These are phyloP conservation scores for Dryas integrifolia DNA, from an alignment of 331 rosid genomes.

Conservation along the genomic window DNA sequence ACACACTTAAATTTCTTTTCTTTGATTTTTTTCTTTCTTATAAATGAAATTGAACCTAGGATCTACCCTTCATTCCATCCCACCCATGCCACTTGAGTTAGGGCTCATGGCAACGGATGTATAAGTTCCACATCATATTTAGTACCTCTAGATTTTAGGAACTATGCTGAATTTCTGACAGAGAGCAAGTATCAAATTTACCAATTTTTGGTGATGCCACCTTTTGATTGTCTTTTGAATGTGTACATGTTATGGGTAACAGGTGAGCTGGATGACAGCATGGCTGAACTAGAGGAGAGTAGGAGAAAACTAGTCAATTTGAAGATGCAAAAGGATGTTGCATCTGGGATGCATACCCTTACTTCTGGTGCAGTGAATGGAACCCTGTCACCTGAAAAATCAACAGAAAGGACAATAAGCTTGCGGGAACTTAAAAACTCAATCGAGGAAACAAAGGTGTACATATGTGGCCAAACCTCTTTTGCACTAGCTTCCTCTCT, in stretches of 20 bases:
- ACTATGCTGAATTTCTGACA: neutral
- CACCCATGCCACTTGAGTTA: neutral
- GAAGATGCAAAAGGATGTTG: slow-evolving; percentile 79
- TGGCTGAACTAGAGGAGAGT: slow-evolving; percentile 84
- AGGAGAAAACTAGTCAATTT: slow-evolving; percentile 87
- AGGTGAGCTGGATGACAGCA: slow-evolving; percentile 88
- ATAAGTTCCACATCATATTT: neutral
- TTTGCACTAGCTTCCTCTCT: neutral
- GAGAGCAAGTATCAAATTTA: neutral
- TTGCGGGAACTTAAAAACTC: slow-evolving; percentile 80
- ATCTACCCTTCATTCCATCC: neutral
- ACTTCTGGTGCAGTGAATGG: slow-evolving; percentile 60
- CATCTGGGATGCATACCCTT: slow-evolving; percentile 48
- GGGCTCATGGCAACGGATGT: slow-evolving; percentile 4
- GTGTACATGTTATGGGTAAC: slow-evolving; percentile 32
- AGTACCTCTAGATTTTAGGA: neutral
- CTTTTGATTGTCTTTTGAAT: slow-evolving; percentile 25
- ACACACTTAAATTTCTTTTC: neutral
- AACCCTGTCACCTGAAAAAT: slow-evolving; percentile 75
- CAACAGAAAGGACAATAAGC: slow-evolving; percentile 61
- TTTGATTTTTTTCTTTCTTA: neutral
- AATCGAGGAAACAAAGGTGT: slow-evolving; percentile 89
- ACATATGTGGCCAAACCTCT: neutral
- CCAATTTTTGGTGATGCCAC: slow-evolving; percentile 16
- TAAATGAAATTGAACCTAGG: neutral